phyloP scores from a whole-genome alignment of 164 flowering plant species.

The Annona cherimola region DNA sequence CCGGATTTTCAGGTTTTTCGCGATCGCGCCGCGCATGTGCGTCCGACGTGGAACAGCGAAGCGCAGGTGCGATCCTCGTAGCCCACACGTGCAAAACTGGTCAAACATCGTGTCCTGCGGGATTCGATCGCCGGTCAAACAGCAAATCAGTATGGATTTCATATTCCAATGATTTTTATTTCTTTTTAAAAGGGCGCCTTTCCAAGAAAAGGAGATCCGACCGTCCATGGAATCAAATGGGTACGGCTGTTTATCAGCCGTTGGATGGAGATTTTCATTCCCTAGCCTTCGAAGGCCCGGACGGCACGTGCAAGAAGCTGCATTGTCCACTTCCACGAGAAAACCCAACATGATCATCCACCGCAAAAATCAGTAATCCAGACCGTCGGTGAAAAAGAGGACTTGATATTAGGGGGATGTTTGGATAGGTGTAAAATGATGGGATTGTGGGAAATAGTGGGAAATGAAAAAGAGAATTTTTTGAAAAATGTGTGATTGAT shows the following conservation, averaged over 20 bases:
- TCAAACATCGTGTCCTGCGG: neutral
- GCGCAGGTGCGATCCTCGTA: neutral
- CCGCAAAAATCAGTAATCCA: neutral
- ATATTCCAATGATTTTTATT: neutral
- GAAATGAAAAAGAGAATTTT: too few relatives aligned
- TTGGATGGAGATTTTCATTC: neutral
- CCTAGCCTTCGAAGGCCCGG: neutral
- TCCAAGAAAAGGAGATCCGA: neutral
- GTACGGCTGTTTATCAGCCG: neutral
- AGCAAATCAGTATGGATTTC: conserved; percentile 2
- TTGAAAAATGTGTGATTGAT: too few relatives aligned
- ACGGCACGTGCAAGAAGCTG: conserved; percentile 3
- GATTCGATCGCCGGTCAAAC: conserved; percentile 5
- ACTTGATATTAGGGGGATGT: too few relatives aligned
- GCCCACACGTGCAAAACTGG: neutral
- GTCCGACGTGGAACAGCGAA: neutral
- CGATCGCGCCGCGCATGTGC: neutral
- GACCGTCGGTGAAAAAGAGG: neutral
- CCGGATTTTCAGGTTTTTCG: too few relatives aligned
- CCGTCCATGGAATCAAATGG: neutral
- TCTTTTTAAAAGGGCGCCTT: neutral
- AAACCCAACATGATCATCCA: too few relatives aligned
- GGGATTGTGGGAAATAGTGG: too few relatives aligned
- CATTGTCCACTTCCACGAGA: too few relatives aligned
- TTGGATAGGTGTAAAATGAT: too few relatives aligned